phyloP scores from a whole-genome alignment of 2,329 filamentous ascomycete genomes.

The Coleophoma crateriformis region DNA sequence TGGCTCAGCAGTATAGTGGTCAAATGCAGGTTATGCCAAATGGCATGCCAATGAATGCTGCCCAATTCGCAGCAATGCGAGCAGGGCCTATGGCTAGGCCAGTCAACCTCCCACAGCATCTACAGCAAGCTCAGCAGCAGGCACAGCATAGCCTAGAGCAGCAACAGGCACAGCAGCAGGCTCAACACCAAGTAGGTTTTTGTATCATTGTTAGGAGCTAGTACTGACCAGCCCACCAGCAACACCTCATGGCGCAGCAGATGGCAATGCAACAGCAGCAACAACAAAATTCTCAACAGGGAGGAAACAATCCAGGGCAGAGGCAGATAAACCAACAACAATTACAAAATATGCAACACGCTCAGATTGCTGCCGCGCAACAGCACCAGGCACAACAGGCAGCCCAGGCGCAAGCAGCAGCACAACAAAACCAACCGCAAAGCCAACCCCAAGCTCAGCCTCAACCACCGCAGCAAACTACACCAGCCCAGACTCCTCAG shows the following conservation, averaged over 20 bases:
- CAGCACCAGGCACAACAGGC: slow-evolving; percentile 36
- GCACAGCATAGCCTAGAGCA: slow-evolving; percentile 32
- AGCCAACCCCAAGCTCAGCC: slow-evolving; percentile 36
- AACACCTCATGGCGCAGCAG: slow-evolving; percentile 40
- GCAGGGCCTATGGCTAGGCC: slow-evolving; percentile 33
- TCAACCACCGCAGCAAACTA: slow-evolving; percentile 30
- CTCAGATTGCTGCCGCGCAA: slow-evolving; percentile 26
- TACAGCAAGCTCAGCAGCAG: slow-evolving; percentile 34
- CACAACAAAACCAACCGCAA: slow-evolving; percentile 30
- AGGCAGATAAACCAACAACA: slow-evolving; percentile 42
- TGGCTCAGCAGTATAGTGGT: slow-evolving; percentile 47
- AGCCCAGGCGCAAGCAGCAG: slow-evolving; percentile 34
- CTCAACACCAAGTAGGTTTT: slow-evolving; percentile 21
- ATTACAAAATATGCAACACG: slow-evolving; percentile 38
- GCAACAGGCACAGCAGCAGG: slow-evolving; percentile 30
- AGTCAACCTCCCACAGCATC: slow-evolving; percentile 38
- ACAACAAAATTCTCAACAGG: slow-evolving; percentile 34
- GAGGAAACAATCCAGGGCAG: slow-evolving; percentile 38
- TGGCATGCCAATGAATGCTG: slow-evolving; percentile 44
- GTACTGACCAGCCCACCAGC: slow-evolving; percentile 5
- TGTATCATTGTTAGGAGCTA: background rate
- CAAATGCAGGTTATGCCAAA: slow-evolving; percentile 50
- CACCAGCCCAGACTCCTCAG: slow-evolving; percentile 33
- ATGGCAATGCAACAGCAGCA: slow-evolving; percentile 36
- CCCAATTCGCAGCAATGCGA: slow-evolving; percentile 47